Evolutionary conservation across 176 grass and related monocot species (phyloP), one percentile per base, ranked within the genome.

Genomic region (Alopecurus myosuroides): DNA sequence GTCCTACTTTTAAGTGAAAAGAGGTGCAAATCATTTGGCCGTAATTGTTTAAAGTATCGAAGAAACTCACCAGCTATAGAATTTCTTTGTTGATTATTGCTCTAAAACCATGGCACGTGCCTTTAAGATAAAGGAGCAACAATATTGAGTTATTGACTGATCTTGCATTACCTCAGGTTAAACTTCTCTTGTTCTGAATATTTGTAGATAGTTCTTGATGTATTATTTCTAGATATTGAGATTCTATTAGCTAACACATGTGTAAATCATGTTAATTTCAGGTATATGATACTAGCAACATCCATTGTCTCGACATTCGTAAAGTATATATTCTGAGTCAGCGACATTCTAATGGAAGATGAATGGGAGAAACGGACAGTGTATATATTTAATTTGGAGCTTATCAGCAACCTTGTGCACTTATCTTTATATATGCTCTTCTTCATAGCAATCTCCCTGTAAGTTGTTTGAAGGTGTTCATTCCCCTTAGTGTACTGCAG

Each of bases 281-380:
- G 97, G 89, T 98, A 98, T 71, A 92, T 92, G 83, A 98, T 98
- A 68, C 88, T 98, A 63, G 93, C 93, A 75, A 96, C 91, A 79
- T 95, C 93, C 14, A 98, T 93, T 26, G 61, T 95, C 39, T 92
- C 91, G 0, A 98, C 91, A 71, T 95, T 98, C 19, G 84, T 96
- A 50, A 98, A 98, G 74, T 98, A 98, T 88, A 36, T 96, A 83
- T 96, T 98, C 90, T 96, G 94, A 88, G 91, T 96, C 81, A 89
- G 86, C 62, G 97, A 98, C 86, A 98, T 95, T 89, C 83, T 98
- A 51, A 92, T 92, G 91, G 97, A 98, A 84, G 93, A 91, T 51
- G 93, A 95, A 86, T 98, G 97, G 97, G 97, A 98, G 83, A 95
- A 65, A 45, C 95, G 96, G 76, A 93, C 97, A 45, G 93, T 98